phyloP scores from a whole-genome alignment of 352 stramenopile genomes.

The Thalassiosira ordinaria region DNA sequence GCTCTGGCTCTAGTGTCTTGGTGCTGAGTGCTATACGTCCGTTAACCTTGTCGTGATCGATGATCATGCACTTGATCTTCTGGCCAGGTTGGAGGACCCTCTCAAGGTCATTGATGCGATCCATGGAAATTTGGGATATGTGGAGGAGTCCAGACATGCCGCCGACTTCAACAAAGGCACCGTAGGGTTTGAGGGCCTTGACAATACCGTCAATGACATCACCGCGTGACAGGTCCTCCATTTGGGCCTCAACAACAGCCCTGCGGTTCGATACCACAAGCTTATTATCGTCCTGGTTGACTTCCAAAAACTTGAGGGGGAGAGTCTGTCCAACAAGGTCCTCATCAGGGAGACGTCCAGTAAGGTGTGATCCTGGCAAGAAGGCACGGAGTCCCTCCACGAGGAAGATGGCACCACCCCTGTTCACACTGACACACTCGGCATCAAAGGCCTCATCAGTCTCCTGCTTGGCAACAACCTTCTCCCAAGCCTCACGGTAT shows the following conservation, averaged over 20 bases:
- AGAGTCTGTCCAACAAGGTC: conserved; percentile 85
- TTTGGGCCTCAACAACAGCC: conserved; percentile 87
- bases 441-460: conserved; percentile 82
- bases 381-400: conserved; percentile 87
- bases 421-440: conserved; percentile 83
- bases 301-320: conserved; percentile 89
- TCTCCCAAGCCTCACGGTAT: conserved; percentile 83
- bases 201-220: conserved; percentile 87
- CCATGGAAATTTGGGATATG: conserved; percentile 91
- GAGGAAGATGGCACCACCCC: conserved; percentile 84
- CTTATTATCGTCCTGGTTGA: conserved; percentile 88
- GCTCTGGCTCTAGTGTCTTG: conserved; percentile 89
- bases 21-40: conserved; percentile 88
- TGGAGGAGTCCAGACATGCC: conserved; percentile 89
- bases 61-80: conserved; percentile 91
- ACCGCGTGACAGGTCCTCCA: conserved; percentile 85
- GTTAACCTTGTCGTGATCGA: conserved; percentile 89
- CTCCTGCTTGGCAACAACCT: conserved; percentile 61
- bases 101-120: conserved; percentile 88
- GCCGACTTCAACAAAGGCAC: conserved; percentile 89
- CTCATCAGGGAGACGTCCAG: conserved; percentile 83
- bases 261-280: conserved; percentile 89
- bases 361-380: conserved; percentile 88
- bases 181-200: conserved; percentile 89
- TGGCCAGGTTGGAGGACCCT: conserved; percentile 86